phyloP scores from a whole-genome alignment of 2,329 filamentous ascomycete species.

The Pezicula carpinea region DNA sequence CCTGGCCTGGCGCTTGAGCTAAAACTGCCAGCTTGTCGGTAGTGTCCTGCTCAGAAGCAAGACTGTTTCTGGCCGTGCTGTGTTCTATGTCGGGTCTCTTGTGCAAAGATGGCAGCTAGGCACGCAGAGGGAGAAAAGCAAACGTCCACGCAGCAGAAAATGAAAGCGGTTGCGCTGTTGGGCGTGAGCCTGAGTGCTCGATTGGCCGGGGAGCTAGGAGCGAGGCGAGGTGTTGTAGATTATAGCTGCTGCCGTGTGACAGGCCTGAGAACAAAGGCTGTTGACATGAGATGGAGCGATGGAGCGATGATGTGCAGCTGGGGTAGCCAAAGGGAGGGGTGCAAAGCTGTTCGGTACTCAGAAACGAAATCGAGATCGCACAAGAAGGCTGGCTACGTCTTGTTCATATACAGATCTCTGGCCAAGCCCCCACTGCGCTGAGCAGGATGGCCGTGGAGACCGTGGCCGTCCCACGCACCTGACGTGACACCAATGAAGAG shows the following conservation, averaged over 20 bases:
- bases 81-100: background rate
- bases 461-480: background rate
- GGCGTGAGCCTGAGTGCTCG: background rate
- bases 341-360: conserved; percentile 17
- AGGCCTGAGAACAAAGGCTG: too few species aligned
- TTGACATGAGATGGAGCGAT: conserved; percentile 1
- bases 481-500: conserved; percentile 22
- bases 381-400: conserved; percentile 13
- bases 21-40: conserved; percentile 43
- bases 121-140: conserved; percentile 14
- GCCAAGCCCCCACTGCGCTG: conserved; percentile 18
- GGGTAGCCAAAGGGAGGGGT: conserved; percentile 12
- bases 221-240: conserved; percentile 35
- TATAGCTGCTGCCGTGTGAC: conserved; percentile 41
- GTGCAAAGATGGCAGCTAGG: background rate
- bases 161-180: conserved; percentile 5
- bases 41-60: conserved; percentile 29
- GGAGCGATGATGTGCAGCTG: conserved; percentile 16
- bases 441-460: conserved; percentile 12
- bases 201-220: conserved; percentile 7
- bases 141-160: conserved; percentile 20
- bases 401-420: conserved; percentile 24
- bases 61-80: conserved; percentile 13
- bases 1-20: conserved; percentile 39
- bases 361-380: conserved; percentile 16